phyloP scores from a whole-genome alignment of 1,139 yeast genomes.

The Nadsonia commutata region DNA sequence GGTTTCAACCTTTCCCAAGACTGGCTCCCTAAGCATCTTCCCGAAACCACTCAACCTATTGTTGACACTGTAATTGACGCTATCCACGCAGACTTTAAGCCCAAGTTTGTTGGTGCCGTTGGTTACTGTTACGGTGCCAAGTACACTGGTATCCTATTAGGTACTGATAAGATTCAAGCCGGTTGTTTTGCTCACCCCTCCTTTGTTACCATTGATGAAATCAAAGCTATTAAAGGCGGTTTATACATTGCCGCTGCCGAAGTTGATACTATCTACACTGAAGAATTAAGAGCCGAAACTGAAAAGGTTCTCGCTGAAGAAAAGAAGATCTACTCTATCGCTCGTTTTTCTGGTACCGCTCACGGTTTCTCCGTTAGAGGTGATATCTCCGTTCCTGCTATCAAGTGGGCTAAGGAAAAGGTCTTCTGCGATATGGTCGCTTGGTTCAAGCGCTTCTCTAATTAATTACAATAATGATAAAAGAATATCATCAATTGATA shows the following conservation, averaged over 20 bases:
- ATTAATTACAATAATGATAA: neutral
- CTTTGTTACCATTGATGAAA: conserved; percentile 47
- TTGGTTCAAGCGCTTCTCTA: conserved; percentile 28
- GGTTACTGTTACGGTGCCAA: conserved; percentile 87
- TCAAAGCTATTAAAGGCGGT: conserved; percentile 45
- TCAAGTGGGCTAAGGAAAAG: conserved; percentile 58
- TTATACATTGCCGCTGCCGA: conserved; percentile 61
- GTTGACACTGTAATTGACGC: conserved; percentile 31
- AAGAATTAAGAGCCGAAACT: conserved; percentile 45
- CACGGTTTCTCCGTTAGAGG: conserved; percentile 79
- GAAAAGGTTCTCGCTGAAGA: conserved; percentile 40
- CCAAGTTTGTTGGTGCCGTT: conserved; percentile 41
- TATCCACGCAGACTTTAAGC: conserved; percentile 31
- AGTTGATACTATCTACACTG: conserved; percentile 44
- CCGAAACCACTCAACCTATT: conserved; percentile 30
- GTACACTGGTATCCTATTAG: conserved; percentile 38
- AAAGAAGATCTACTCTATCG: conserved; percentile 41
- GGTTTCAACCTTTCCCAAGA: conserved; percentile 21
- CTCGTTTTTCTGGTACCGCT: conserved; percentile 41
- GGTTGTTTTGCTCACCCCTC: conserved; percentile 79
- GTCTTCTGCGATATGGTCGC: conserved; percentile 42
- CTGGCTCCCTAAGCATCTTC: conserved; percentile 45
- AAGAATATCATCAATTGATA: too few species aligned
- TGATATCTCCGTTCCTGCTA: conserved; percentile 39
- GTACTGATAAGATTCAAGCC: conserved; percentile 34